Evolutionary conservation across 2,329 filamentous ascomycete genomes (phyloP).

Genomic region (Talaromyces sp.): DNA sequence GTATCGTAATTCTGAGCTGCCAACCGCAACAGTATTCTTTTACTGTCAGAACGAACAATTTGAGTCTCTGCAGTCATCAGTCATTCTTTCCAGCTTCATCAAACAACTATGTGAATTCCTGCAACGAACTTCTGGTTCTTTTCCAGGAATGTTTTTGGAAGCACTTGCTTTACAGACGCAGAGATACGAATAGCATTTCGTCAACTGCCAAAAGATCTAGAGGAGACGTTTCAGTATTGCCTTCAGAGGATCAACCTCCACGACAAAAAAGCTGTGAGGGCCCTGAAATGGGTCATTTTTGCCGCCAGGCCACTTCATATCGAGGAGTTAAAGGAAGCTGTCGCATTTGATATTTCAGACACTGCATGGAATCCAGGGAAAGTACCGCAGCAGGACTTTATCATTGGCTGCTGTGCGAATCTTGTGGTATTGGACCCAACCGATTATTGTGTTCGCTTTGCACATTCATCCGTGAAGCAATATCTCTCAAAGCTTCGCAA

Average conservation of each 20-base stretch:
- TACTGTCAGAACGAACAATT: conserved; percentile 22
- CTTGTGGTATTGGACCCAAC: conserved; percentile 22
- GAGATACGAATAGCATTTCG: conserved; percentile 21
- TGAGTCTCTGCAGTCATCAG: not conserved
- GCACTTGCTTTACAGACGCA: conserved; percentile 21
- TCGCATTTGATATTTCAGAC: conserved; percentile 22
- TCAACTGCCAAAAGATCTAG: conserved; percentile 23
- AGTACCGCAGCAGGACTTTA: conserved; percentile 20
- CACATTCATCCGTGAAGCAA: conserved; percentile 25
- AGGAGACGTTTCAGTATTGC: conserved; percentile 24
- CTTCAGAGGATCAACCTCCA: conserved; percentile 20
- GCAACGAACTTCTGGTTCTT: not conserved
- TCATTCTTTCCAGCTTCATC: conserved; percentile 24
- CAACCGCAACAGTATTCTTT: conserved; percentile 20
- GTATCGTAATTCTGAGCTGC: conserved; percentile 6
- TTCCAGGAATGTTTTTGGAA: conserved; percentile 10
- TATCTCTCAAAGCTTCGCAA: conserved; percentile 20
- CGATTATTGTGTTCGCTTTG: conserved; percentile 24
- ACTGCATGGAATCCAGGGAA: conserved; percentile 20
- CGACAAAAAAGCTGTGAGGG: conserved; percentile 16
- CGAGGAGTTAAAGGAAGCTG: conserved; percentile 24
- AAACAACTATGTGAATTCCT: conserved; percentile 22
- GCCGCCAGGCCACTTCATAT: conserved; percentile 22
- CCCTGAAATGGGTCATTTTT: conserved; percentile 26
- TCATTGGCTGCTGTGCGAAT: conserved; percentile 25